phyloP scores from a whole-genome alignment of 345 rosid genomes.

The Arabis hirsuta region DNA sequence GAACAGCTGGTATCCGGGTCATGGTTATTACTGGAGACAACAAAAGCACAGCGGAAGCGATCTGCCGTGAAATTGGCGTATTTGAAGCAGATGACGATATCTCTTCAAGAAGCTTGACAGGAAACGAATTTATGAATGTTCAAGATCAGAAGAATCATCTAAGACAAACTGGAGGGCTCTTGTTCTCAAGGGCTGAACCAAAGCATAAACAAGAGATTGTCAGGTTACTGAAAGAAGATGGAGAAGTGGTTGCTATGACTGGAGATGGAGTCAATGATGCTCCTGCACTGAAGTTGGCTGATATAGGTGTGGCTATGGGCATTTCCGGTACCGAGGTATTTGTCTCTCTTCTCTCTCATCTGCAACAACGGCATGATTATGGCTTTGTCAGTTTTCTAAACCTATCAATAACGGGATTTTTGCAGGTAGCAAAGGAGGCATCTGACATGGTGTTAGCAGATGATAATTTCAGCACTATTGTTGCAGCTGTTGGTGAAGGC shows the following conservation, averaged over 20 bases:
- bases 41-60: slow-evolving; percentile 94
- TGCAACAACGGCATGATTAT: background rate
- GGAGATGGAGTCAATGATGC: slow-evolving; percentile 99
- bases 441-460: slow-evolving; percentile 99
- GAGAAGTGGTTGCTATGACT: slow-evolving; percentile 99
- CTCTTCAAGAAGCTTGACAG: slow-evolving; percentile 73
- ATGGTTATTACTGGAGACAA: slow-evolving; percentile 98
- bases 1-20: slow-evolving; percentile 93
- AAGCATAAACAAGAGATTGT: slow-evolving; percentile 98
- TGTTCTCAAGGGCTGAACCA: slow-evolving; percentile 98
- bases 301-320: slow-evolving; percentile 99
- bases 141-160: slow-evolving; percentile 60
- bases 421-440: slow-evolving; percentile 97
- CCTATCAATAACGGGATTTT: background rate
- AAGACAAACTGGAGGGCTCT: slow-evolving; percentile 74
- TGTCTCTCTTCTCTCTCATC: background rate
- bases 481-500: slow-evolving; percentile 97
- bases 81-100: slow-evolving; percentile 71
- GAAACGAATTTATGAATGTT: slow-evolving; percentile 54
- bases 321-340: slow-evolving; percentile 94
- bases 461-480: slow-evolving; percentile 96
- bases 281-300: slow-evolving; percentile 96
- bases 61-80: slow-evolving; percentile 93
- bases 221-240: slow-evolving; percentile 91
- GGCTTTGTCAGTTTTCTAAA: slow-evolving; percentile 11